Base-by-base conservation (phyloP, 148 eudicot genomes). In the Agrostemma githago region DNA sequence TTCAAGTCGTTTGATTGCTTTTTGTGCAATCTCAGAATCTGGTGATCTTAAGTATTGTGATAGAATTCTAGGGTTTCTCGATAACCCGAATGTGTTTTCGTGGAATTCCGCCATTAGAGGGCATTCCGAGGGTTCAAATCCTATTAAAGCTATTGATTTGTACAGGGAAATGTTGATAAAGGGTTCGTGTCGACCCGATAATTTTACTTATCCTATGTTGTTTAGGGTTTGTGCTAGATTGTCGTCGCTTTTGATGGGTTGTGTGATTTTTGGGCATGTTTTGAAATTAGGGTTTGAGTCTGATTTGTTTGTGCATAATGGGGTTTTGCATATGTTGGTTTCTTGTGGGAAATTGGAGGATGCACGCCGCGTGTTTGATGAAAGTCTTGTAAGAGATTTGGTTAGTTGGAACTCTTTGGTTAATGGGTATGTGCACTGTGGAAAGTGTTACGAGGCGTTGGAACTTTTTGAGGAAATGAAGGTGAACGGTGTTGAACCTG, bases 371-470 rank as follows among this genome's bases (percentile, higher is more conserved):
- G 82, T 88, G 88, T 88, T 88, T 41, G 88, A 76, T 83, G 88
- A 82, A 82, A 88, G 86, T 85, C 46, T 44, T 79, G 89, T 81
- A 34, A 85, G 86, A 72, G 92, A 86, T 80, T 81, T 88, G 82
- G 87, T 86, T 39, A 81, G 85, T 53, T 86, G 88, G 89, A 88
- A 83, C 51, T 78, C 89, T 57, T 85, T 88, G 85, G 80, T 86
- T 4, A 83, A 83, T 79, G 90, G 92, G 3, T 88, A 85, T 81
- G 88, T 82, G 40, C 81, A 79, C 73, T 76, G 81, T 74, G 90
- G 90, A 53, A 56, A 57, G 71, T 76, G 62, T 4, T 12, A 44
- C 57, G 79, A 88, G 62, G 88, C 90, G 0, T 67, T 88, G 74
- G 42, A 39, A 44, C 71, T 88, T 43, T 88, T 74, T 77, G 78